phyloP scores from a whole-genome alignment of 2,329 filamentous ascomycete genomes.

The Colletotrichum coccodes region DNA sequence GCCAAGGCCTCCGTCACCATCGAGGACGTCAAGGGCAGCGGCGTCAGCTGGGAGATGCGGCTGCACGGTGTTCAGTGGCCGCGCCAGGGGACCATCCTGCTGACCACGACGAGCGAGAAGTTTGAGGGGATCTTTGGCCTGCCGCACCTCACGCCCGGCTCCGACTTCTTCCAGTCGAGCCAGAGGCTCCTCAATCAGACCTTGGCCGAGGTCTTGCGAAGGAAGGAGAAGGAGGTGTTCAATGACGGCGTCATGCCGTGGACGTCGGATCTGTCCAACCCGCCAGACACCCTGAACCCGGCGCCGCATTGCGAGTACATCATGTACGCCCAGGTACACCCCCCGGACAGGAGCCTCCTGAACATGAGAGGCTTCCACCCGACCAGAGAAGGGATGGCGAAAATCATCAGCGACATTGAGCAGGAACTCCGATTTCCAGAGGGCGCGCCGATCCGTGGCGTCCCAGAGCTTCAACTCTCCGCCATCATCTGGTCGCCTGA shows the following conservation, averaged over 20 bases:
- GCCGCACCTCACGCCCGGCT: conserved; percentile 78
- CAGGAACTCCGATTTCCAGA: conserved; percentile 70
- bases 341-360: conserved; percentile 53
- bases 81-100: conserved; percentile 78
- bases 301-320: conserved; percentile 89
- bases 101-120: conserved; percentile 93
- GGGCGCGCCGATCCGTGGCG: conserved; percentile 65
- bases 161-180: conserved; percentile 67
- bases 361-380: conserved; percentile 43
- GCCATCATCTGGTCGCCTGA: conserved; percentile 75
- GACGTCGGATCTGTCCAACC: conserved; percentile 74
- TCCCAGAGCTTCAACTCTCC: conserved; percentile 70
- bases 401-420: conserved; percentile 66
- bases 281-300: conserved; percentile 67
- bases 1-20: conserved; percentile 77
- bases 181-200: conserved; percentile 78
- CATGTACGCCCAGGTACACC: conserved; percentile 83
- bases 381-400: conserved; percentile 44
- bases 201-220: conserved; percentile 73
- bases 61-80: conserved; percentile 90
- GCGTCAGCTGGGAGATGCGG: conserved; percentile 81
- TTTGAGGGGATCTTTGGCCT: conserved; percentile 91
- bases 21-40: conserved; percentile 75
- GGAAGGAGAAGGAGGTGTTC: conserved; percentile 66
- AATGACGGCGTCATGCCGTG: conserved; percentile 76